Base-by-base conservation (phyloP, 345 rosid species). In the Psidium guajava region DNA sequence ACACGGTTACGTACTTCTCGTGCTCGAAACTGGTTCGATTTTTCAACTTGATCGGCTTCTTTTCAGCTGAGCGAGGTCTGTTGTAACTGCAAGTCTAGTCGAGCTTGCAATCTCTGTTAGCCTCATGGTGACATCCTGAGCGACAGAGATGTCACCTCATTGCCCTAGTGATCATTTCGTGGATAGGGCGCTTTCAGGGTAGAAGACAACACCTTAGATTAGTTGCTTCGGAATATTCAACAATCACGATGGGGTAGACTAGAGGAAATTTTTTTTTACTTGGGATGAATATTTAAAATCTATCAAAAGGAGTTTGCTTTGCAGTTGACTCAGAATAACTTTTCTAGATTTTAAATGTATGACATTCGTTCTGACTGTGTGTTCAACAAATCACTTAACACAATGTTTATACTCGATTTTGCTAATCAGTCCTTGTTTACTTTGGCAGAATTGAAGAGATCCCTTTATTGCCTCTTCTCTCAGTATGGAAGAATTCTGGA, bases 401-500 rank as follows among this genome's bases (percentile, higher is more conserved):
- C 42, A 24, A 18, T 82, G 83, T 53, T 15, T 18, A 22, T 52
- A 44, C 44, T 82, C 47, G 50, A 25, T 54, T 82, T 64, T 86
- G 84, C 20, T 82, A 2, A 21, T 27, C 9, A 18, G 11, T 59
- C 13, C n/a, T 54, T 87, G 84, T 73, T 73, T 56, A 49, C 28
- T 84, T 86, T 88, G 47, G 81, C 92, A 98, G 99, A 98, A 89
- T 88, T 98, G 94, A 98, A 95, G 93, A 92, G 99, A 88, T 94
- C 98, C 87, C 95, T 98, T 57, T 98, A 96, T 88, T 92, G 93
- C 90, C 89, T 98, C 84, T 95, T 98, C 91, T 98, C 99, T 85
- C 99, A 96, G 91, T 98, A 93, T 89, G 99, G 99, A 83, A 95
- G 95, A 91, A 94, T 98, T 40, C 86, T 96, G 92, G 99, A 98